A percentile compares a stretch with the other conserved stretches of the same genome.
These are phyloP conservation scores for Phytophthora idaei DNA, from an alignment of 352 stramenopile species.

Conservation along the genomic window DNA sequence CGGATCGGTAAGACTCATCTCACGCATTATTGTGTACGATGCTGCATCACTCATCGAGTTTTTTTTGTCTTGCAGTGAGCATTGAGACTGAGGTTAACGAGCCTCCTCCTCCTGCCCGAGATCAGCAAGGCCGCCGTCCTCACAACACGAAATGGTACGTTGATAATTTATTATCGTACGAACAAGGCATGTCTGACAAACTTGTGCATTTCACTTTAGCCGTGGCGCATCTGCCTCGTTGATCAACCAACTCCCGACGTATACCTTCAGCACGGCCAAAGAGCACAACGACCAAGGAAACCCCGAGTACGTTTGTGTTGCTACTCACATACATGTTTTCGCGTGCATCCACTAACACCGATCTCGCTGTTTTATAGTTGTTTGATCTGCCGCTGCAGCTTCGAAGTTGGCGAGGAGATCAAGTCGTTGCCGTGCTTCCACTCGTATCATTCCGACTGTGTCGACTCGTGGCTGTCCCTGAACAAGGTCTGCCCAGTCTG, in stretches of 20 bases:
- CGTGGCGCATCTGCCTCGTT: conserved; percentile 63
- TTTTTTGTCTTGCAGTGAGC: conserved; percentile 48
- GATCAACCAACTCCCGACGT: conserved; percentile 84
- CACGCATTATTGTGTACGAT: neutral
- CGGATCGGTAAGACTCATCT: conserved; percentile 36
- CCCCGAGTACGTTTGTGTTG: conserved; percentile 56
- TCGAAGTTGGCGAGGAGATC: conserved; percentile 90
- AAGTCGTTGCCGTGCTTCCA: conserved; percentile 95
- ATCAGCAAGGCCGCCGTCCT: conserved; percentile 26
- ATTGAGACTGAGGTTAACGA: conserved; percentile 47
- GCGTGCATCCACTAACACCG: neutral
- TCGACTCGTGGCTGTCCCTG: conserved; percentile 92
- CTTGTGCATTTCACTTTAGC: conserved; percentile 31
- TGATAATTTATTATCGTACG: conserved; percentile 1
- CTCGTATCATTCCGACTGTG: conserved; percentile 93
- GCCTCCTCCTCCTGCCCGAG: conserved; percentile 31
- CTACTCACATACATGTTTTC: neutral
- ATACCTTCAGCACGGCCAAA: conserved; percentile 70
- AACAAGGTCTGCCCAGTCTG: conserved; percentile 93
- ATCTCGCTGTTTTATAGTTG: conserved; percentile 57
- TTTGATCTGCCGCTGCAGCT: conserved; percentile 93
- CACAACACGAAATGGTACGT: conserved; percentile 38
- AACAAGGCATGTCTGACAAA: conserved; percentile 24
- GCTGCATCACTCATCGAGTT: conserved; percentile 1
- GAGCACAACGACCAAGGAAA: conserved; percentile 42